Evolutionary conservation across 495 filamentous ascomycete species (phyloP).

Genomic region (Jackrogersella minutella): DNA sequence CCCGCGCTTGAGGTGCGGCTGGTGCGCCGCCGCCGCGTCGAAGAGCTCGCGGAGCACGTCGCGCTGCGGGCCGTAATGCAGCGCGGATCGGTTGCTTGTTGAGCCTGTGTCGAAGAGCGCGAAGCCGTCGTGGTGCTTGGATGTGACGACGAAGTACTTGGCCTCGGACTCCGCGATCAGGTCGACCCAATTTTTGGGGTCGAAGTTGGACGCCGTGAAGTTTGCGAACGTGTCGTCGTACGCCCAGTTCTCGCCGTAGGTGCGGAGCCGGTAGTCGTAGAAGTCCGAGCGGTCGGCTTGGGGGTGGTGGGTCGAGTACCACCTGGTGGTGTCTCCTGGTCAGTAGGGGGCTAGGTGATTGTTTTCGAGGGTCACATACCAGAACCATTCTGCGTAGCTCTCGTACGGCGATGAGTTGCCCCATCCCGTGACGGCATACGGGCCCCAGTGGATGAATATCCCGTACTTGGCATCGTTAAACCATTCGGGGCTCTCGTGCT

Average conservation of each 20-base stretch:
- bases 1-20: conserved; percentile 58
- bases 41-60: conserved; percentile 60
- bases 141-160: conserved; percentile 63
- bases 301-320: conserved; percentile 47
- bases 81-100: conserved; percentile 54
- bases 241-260: conserved; percentile 57
- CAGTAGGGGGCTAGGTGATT: background rate
- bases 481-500: conserved; percentile 62
- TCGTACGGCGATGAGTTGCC: conserved; percentile 60
- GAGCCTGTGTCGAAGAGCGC: conserved; percentile 60
- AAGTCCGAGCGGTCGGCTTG: conserved; percentile 43
- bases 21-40: conserved; percentile 57
- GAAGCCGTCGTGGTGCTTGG: conserved; percentile 64
- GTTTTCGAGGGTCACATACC: conserved; percentile 19
- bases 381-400: conserved; percentile 64
- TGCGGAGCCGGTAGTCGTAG: conserved; percentile 59
- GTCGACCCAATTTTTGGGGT: conserved; percentile 65
- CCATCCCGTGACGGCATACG: conserved; percentile 64
- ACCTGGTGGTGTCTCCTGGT: conserved; percentile 19
- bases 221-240: conserved; percentile 66
- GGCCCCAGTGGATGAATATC: conserved; percentile 67
- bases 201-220: conserved; percentile 59
- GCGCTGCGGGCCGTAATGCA: conserved; percentile 54
- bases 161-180: conserved; percentile 63
- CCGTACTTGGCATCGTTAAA: conserved; percentile 63